Evolutionary conservation across 148 eudicot species (phyloP).

Genomic region (Camellia sinensis): DNA sequence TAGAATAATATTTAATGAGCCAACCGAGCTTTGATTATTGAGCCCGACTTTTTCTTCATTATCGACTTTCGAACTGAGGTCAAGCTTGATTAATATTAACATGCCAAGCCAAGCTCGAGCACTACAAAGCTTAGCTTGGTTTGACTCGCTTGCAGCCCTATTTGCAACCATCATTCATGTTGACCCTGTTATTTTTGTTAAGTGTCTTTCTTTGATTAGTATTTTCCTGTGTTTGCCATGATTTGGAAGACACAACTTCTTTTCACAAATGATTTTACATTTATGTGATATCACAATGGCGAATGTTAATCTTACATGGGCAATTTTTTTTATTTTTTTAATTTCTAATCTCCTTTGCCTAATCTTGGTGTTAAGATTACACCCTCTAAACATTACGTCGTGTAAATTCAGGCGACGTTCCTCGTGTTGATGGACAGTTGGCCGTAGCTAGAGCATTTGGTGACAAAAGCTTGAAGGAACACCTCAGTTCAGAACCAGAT

Average conservation of each 20-base stretch:
- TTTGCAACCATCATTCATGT: no score
- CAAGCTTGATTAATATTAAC: no score
- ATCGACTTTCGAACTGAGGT: no score
- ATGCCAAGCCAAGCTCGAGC: no score
- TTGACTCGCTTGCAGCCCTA: no score
- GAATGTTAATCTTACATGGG: not conserved
- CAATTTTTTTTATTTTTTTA: not conserved
- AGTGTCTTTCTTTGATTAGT: not conserved
- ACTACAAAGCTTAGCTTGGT: no score
- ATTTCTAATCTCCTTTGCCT: not conserved
- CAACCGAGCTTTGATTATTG: no score
- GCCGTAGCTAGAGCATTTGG: constrained; percentile 85
- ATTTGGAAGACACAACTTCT: not conserved
- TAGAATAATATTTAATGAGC: no score
- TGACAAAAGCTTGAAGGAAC: constrained; percentile 66
- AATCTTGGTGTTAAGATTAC: not conserved
- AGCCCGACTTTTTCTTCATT: no score
- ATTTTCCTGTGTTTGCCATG: not conserved
- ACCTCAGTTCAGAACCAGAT: constrained; percentile 73
- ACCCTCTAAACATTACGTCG: no score
- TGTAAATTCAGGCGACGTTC: constrained; percentile 53
- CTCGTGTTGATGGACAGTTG: constrained; percentile 75
- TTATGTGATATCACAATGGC: not conserved
- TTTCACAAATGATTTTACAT: not conserved
- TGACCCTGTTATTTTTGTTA: no score